Percentiles rank a stretch among this genome's conserved stretches.
phyloP scores from a whole-genome alignment of 83 land plant species.

The Picea abies region DNA sequence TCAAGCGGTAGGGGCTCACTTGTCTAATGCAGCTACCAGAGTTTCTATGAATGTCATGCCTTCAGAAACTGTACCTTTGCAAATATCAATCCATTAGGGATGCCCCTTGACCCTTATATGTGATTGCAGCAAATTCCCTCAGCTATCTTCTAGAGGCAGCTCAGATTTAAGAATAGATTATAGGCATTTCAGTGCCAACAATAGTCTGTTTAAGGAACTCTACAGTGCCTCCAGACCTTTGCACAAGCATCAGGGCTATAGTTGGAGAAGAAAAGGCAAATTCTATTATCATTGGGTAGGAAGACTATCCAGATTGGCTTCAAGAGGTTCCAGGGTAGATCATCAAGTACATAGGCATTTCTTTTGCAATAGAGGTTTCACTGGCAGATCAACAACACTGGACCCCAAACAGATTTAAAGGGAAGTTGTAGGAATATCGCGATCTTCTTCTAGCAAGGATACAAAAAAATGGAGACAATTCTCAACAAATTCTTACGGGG shows the following conservation, averaged over 20 bases:
- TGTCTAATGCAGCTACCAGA: not conserved
- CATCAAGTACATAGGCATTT: not conserved
- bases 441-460: not conserved
- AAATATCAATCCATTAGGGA: not conserved
- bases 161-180: not conserved
- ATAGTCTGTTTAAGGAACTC: not conserved
- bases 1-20: not conserved
- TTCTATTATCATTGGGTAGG: not conserved
- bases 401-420: not conserved
- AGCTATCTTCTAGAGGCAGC: not conserved
- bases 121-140: not conserved
- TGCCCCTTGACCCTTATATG: not conserved
- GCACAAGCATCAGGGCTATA: not conserved
- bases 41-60: not conserved
- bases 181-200: not conserved
- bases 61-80: not conserved
- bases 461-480: not conserved
- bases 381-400: not conserved
- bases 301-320: not conserved
- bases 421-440: not conserved
- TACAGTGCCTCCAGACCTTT: not conserved
- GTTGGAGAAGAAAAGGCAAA: not conserved
- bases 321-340: not conserved
- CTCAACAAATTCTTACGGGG: not conserved
- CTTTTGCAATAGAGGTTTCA: not conserved